These are phyloP conservation scores for Cercospora citrullina DNA, from an alignment of 2,329 filamentous ascomycete species.

Conservation along the genomic window DNA sequence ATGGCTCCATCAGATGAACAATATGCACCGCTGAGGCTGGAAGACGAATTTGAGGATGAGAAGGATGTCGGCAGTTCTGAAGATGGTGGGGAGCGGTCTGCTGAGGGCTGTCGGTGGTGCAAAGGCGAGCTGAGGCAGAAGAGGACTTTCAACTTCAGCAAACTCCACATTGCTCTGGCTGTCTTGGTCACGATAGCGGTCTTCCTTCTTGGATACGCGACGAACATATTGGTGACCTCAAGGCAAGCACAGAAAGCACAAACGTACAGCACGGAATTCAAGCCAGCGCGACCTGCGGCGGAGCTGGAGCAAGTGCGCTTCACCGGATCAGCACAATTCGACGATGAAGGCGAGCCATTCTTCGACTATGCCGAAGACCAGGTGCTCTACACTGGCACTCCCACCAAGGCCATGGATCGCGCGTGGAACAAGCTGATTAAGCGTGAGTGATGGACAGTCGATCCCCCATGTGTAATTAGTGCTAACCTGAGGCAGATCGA, in stretches of 20 bases:
- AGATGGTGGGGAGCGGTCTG: not conserved
- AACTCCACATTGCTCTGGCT: not conserved
- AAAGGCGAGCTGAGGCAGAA: not conserved
- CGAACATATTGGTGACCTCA: not conserved
- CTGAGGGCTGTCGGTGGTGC: not conserved
- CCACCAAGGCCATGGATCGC: constrained; percentile 4
- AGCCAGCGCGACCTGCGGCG: not conserved
- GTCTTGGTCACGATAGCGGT: not conserved
- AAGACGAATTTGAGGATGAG: constrained; percentile 4
- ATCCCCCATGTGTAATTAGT: not conserved
- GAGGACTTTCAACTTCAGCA: not conserved
- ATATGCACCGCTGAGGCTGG: constrained; percentile 1
- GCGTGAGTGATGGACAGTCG: not conserved
- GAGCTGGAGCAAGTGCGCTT: constrained; percentile 9
- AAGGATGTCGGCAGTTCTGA: not conserved
- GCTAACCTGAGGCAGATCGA: constrained; percentile 12
- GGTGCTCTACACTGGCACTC: constrained; percentile 8
- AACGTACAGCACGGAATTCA: constrained; percentile 4
- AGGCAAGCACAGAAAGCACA: not conserved
- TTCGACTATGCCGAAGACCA: not conserved
- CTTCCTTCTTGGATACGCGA: not conserved
- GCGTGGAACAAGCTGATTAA: constrained; percentile 14
- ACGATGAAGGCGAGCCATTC: constrained; percentile 13
- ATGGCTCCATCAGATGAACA: constrained; percentile 1
- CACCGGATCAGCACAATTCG: constrained; percentile 8